Evolutionary conservation across 805 yeast genomes (phyloP), one percentile per base, ranked within the genome.

Genomic region (Torulaspora maleeae): DNA sequence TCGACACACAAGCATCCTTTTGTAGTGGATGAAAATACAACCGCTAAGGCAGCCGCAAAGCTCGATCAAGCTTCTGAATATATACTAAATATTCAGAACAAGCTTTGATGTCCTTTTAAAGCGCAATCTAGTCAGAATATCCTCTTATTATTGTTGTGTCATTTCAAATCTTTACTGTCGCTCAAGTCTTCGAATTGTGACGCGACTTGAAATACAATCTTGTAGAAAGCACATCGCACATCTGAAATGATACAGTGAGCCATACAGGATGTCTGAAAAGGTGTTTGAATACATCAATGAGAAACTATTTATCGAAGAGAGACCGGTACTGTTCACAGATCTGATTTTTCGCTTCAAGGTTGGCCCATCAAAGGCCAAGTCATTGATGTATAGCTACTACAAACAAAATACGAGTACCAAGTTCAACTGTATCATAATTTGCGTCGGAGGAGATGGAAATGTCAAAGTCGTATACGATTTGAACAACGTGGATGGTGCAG

Each of bases 291-390:
- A 42, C 27, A 61, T 63, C 24, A 59, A 54, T 49, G 55, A 51
- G 28, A 49, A 44, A 17, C 50, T 63, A 20, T 56, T 60, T 36
- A 59, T 58, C 3, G 57, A 59, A 37, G 49, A 49, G 13, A 52
- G 56, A 37, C 56, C 64, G 5, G 62, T 63, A 11, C 44, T 56
- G 6, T 60, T 60, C 44, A 58, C 66, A 5, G 67, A 63, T 45
- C 41, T 63, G 30, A 50, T 60, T 30, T 43, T 44, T 28, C 17
- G 50, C 16, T 61, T 61, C 44, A 49, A 48, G 19, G 38, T 59
- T 22, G 59, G 59, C 2, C 62, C 64, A 11, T 49, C 54, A 3
- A 43, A 37, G 27, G 66, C 67, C 9, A 64, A 64, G 41, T 44
- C 47, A 15, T 38, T 47, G 34, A 59, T 64, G 66, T 60, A 59